Percentiles rank a stretch among this genome's conserved stretches.
Evolutionary conservation across 495 filamentous ascomycete genomes (phyloP).

Genomic region (Xylaria telfairii): DNA sequence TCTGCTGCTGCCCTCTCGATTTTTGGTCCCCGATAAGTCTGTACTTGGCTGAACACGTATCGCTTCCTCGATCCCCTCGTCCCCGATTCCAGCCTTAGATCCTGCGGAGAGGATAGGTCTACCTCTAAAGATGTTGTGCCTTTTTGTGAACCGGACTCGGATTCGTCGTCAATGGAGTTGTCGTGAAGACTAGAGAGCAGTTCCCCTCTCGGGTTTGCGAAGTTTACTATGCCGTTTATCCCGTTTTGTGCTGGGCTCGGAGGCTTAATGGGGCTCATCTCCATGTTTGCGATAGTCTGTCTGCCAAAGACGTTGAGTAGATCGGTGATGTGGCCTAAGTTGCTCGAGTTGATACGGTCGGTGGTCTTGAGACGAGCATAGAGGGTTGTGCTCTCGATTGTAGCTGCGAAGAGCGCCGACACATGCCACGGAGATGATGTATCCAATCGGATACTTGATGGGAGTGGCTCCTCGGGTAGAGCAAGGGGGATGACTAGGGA

Average conservation of each 20-base stretch:
- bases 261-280: slow-evolving; percentile 52
- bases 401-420: slow-evolving; percentile 76
- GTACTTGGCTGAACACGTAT: slow-evolving; percentile 70
- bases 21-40: slow-evolving; percentile 48
- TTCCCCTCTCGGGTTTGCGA: slow-evolving; percentile 31
- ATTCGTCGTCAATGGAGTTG: slow-evolving; percentile 29
- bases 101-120: slow-evolving; percentile 60
- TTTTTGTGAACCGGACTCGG: slow-evolving; percentile 38
- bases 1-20: slow-evolving; percentile 35
- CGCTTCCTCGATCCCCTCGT: slow-evolving; percentile 42
- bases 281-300: slow-evolving; percentile 79
- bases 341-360: slow-evolving; percentile 49
- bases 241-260: slow-evolving; percentile 28
- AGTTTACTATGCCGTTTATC: slow-evolving; percentile 29
- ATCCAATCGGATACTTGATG: slow-evolving; percentile 68
- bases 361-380: slow-evolving; percentile 71
- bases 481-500: slow-evolving; percentile 82
- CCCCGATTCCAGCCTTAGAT: slow-evolving; percentile 30
- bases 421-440: slow-evolving; percentile 76
- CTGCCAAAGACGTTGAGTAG: slow-evolving; percentile 77
- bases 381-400: slow-evolving; percentile 80
- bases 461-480: slow-evolving; percentile 61
- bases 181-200: slow-evolving; percentile 23
- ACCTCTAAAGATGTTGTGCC: slow-evolving; percentile 58
- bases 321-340: slow-evolving; percentile 69